These are phyloP conservation scores for Solanum chiquidenum DNA, from an alignment of 257 asterid species.

Conservation along the genomic window DNA sequence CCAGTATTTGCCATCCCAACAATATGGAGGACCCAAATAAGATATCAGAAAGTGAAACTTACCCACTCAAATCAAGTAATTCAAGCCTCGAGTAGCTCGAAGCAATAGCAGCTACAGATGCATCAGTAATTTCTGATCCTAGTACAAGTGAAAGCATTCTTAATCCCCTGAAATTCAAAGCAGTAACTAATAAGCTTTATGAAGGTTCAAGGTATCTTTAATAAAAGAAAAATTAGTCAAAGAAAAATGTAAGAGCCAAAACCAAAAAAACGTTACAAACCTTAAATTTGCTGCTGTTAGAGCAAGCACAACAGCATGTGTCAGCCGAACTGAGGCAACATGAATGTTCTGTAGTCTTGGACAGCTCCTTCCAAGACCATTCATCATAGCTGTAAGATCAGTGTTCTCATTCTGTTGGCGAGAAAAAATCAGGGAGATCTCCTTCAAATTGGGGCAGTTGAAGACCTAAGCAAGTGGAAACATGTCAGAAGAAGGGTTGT, in stretches of 20 bases:
- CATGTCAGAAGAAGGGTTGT: not conserved
- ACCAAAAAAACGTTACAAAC: slow-evolving; percentile 15
- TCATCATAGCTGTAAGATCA: slow-evolving; percentile 55
- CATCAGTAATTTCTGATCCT: slow-evolving; percentile 90
- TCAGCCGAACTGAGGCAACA: slow-evolving; percentile 61
- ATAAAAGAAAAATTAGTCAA: not conserved
- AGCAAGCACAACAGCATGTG: slow-evolving; percentile 78
- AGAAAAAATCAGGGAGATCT: slow-evolving; percentile 75
- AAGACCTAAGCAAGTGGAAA: slow-evolving; percentile 39
- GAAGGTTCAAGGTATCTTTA: not conserved
- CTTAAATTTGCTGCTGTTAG: slow-evolving; percentile 79
- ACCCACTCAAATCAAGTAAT: slow-evolving; percentile 98
- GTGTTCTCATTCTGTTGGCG: slow-evolving; percentile 73
- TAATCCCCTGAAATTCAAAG: slow-evolving; percentile 47
- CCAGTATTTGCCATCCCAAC: not conserved
- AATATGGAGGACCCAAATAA: not conserved
- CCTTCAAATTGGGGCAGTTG: slow-evolving; percentile 79
- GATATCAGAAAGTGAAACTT: slow-evolving; percentile 10
- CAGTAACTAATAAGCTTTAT: not conserved
- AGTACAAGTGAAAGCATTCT: slow-evolving; percentile 93
- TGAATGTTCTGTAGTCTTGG: slow-evolving; percentile 80
- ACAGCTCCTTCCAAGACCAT: slow-evolving; percentile 72
- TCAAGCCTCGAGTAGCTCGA: slow-evolving; percentile 72
- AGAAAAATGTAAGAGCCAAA: not conserved
- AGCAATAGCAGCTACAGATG: slow-evolving; percentile 92